Percentiles rank a stretch among this genome's conserved stretches.
phyloP scores from a whole-genome alignment of 176 grass and related monocot species.

The Oryza officinalis region DNA sequence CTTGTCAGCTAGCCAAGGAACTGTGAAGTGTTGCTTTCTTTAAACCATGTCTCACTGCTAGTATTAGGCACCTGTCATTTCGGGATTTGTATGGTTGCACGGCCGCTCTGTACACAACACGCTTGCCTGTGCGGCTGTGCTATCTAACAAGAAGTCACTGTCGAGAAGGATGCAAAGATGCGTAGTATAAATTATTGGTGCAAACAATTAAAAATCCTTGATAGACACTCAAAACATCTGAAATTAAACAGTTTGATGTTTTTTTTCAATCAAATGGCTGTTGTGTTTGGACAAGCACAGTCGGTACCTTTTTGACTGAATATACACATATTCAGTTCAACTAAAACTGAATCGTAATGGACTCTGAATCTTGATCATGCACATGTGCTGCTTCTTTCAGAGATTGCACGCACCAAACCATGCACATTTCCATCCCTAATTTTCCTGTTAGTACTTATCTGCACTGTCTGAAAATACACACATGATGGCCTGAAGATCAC shows the following conservation, averaged over 20 bases:
- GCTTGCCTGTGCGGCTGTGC: background rate
- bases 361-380: background rate
- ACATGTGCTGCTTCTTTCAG: background rate
- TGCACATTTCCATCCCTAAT: background rate
- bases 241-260: background rate
- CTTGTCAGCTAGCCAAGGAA: background rate
- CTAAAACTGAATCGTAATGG: background rate
- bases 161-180: background rate
- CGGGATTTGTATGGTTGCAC: constrained; percentile 23
- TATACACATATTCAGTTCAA: background rate
- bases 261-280: background rate
- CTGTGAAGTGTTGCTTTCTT: constrained; percentile 25
- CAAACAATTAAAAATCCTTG: background rate
- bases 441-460: background rate
- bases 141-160: background rate
- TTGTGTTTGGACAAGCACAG: too few relatives aligned
- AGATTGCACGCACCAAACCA: background rate
- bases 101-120: background rate
- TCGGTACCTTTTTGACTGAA: background rate
- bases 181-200: background rate
- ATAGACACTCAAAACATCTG: background rate
- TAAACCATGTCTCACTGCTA: background rate
- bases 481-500: background rate
- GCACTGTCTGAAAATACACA: background rate
- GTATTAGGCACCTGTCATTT: constrained; percentile 40